Percentiles rank a stretch among this genome's conserved stretches.
Evolutionary conservation across 495 filamentous ascomycete genomes (phyloP).

Genomic region (Penicillium coffeae): DNA sequence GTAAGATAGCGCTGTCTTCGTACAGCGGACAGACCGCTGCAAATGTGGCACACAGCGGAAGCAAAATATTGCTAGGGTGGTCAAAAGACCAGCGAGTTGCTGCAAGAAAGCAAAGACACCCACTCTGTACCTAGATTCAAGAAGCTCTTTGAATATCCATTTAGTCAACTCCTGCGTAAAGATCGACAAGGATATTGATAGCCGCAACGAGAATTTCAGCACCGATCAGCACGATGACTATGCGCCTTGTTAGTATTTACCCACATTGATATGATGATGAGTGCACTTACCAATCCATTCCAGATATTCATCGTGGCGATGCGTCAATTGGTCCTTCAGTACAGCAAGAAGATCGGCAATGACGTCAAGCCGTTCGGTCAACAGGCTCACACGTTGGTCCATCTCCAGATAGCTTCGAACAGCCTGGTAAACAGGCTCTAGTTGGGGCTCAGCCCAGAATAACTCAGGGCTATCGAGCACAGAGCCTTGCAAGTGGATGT

Average conservation of each 20-base stretch:
- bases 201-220: conserved; percentile 93
- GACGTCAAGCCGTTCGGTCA: conserved; percentile 87
- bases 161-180: conserved; percentile 80
- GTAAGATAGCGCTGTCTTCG: not conserved
- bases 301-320: conserved; percentile 91
- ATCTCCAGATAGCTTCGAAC: conserved; percentile 95
- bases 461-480: conserved; percentile 97
- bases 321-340: conserved; percentile 91
- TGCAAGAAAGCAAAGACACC: too few relatives aligned
- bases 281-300: conserved; percentile 86
- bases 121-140: too few relatives aligned
- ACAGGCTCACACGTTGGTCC: conserved; percentile 86
- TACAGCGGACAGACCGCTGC: not conserved
- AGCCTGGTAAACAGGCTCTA: conserved; percentile 93
- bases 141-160: not conserved
- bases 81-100: too few relatives aligned
- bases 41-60: not conserved
- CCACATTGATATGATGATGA: not conserved
- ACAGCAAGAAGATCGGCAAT: conserved; percentile 93
- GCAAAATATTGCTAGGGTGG: too few relatives aligned
- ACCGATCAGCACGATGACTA: conserved; percentile 91
- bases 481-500: conserved; percentile 94
- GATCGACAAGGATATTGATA: conserved; percentile 92
- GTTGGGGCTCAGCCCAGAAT: conserved; percentile 96
- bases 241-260: not conserved